phyloP scores from a whole-genome alignment of 169 alveolate genomes.

The Cryptosporidium xiaoi region DNA sequence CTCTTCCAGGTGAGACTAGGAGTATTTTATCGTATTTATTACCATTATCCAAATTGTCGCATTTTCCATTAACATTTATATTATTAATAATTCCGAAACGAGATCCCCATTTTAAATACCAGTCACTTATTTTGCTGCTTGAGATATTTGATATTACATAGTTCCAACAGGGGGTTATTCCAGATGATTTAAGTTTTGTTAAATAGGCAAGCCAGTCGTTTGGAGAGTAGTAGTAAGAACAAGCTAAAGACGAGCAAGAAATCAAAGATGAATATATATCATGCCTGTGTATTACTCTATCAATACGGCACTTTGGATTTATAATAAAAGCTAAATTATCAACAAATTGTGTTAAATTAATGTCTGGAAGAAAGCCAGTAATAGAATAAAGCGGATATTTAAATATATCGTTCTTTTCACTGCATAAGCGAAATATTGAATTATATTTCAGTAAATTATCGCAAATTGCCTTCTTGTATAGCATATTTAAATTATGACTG shows the following conservation, averaged over 20 bases:
- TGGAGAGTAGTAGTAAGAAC: too few relatives aligned
- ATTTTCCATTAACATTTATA: neutral
- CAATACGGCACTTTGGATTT: conserved; percentile 29
- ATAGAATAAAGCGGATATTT: conserved; percentile 46
- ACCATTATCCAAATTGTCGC: neutral
- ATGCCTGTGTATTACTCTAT: conserved; percentile 16
- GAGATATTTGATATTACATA: neutral
- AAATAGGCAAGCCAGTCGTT: conserved; percentile 29
- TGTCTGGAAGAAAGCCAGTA: conserved; percentile 69
- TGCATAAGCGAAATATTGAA: conserved; percentile 46
- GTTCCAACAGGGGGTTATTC: conserved; percentile 60
- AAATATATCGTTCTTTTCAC: conserved; percentile 27
- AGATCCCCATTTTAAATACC: conserved; percentile 50
- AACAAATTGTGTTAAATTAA: conserved; percentile 19
- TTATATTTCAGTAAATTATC: neutral
- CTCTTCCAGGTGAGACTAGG: conserved; percentile 50
- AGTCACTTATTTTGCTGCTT: neutral
- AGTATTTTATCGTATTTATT: neutral
- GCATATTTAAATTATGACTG: neutral
- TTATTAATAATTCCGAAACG: neutral
- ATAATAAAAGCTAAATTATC: conserved; percentile 37
- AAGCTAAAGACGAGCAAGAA: too few relatives aligned
- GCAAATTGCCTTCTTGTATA: neutral
- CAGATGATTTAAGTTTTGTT: conserved; percentile 5
- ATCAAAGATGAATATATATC: neutral